Base-by-base conservation (phyloP, 768 basidiomycete genomes). In the Kwoniella pini region DNA sequence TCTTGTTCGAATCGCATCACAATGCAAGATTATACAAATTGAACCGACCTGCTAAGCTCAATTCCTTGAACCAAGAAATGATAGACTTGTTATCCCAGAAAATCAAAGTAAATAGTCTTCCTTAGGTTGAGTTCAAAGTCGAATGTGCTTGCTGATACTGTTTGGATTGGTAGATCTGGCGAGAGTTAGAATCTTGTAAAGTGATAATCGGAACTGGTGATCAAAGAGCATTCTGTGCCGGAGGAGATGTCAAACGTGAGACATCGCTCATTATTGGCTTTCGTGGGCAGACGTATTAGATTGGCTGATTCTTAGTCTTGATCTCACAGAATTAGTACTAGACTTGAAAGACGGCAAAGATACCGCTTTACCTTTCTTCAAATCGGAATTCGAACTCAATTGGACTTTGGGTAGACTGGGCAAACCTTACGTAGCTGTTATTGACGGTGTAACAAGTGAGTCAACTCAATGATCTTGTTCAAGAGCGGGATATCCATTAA, bases 401-500 rank as follows among this genome's bases (percentile, higher is more conserved):
- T 78, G 73, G 71, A 42, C 53, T 7, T 38, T 78, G 28, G 72
- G 81, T 89, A 49, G 87, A 87, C 2, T 83, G 82, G 70, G 69
- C 13, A 97, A 93, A 75, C 89, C 93, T n/a, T 96, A 97, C 76
- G 84, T 99, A 39, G 86, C 87, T 40, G 81, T 98, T 56, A 83
- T 97, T 77, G 91, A 98, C 73, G 95, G 96, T 12, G 83, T 88
- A 45, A 93, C 92, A 10, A 90, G 95, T 96, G 72, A 60, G 90
- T 84, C 62, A 15, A 36, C 33, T 36, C 15, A 36, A 36, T 15
- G 33, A 30, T n/a, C n/a, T 36, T 15, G 10, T 48, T 61, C 62
- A 7, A 36, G 33, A 36, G 15, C 9, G 7, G 15, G 15, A 36
- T 64, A 68, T 12, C 26, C 21, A 24, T 4, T 13, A 19, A 2